phyloP scores from a whole-genome alignment of 2,329 filamentous ascomycete genomes.

The Eurotiales sp. region DNA sequence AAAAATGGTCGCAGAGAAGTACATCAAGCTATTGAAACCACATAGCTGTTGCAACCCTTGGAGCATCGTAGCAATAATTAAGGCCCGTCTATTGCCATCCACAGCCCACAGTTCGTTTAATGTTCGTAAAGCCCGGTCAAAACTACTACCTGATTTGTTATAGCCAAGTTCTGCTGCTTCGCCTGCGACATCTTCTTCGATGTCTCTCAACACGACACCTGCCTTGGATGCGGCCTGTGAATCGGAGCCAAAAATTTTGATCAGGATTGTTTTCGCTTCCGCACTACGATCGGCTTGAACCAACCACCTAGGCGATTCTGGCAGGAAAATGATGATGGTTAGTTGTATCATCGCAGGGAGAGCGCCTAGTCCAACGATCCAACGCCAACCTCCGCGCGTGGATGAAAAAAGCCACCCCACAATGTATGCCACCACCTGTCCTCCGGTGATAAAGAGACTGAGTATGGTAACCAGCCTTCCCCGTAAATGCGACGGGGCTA shows the following conservation, averaged over 20 bases:
- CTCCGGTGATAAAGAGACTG: constrained; percentile 77
- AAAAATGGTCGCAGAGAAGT: constrained; percentile 82
- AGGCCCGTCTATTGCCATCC: constrained; percentile 60
- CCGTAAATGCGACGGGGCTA: constrained; percentile 71
- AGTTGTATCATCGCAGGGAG: constrained; percentile 71
- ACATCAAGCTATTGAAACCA: constrained; percentile 90
- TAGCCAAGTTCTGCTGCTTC: constrained; percentile 51
- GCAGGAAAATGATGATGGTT: constrained; percentile 66
- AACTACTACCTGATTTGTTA: constrained; percentile 24
- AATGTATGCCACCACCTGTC: constrained; percentile 84
- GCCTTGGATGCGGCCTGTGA: constrained; percentile 48
- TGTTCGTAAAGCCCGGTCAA: constrained; percentile 24
- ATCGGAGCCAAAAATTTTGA: constrained; percentile 57
- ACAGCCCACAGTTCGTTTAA: constrained; percentile 30
- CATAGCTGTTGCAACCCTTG: constrained; percentile 87
- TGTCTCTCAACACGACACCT: constrained; percentile 61
- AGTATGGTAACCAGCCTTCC: constrained; percentile 79
- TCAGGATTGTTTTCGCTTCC: constrained; percentile 63
- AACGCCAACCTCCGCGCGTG: constrained; percentile 69
- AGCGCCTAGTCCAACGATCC: constrained; percentile 85
- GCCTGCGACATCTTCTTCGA: constrained; percentile 70
- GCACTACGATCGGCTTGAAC: constrained; percentile 62
- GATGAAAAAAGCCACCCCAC: constrained; percentile 71
- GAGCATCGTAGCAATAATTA: constrained; percentile 80
- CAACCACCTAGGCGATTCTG: constrained; percentile 86